Evolutionary conservation across 352 stramenopile species (phyloP).

Genomic region (Aphanomyces invadans): DNA sequence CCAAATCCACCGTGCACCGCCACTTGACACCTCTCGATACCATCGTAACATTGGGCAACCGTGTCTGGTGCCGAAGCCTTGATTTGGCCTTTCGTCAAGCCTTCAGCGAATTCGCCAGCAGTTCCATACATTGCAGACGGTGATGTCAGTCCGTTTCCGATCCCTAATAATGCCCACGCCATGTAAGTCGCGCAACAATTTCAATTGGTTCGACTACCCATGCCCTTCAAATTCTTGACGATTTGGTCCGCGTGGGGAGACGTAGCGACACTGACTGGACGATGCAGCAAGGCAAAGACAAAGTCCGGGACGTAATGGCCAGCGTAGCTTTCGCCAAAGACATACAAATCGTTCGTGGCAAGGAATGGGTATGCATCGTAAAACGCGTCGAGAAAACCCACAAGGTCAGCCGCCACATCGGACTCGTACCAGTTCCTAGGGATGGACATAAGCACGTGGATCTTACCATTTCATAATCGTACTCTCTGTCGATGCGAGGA

Average conservation of each 20-base stretch:
- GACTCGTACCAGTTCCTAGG: conserved; percentile 41
- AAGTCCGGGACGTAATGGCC: conserved; percentile 93
- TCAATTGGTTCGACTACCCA: no score
- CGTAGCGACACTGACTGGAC: background rate
- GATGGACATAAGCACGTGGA: background rate
- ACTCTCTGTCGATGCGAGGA: background rate
- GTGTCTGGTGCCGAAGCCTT: conserved; percentile 25
- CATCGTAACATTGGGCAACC: conserved; percentile 21
- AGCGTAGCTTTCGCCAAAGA: conserved; percentile 93
- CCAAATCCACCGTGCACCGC: background rate
- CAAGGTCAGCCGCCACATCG: conserved; percentile 39
- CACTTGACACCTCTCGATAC: conserved; percentile 25
- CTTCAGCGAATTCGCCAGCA: conserved; percentile 40
- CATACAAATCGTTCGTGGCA: conserved; percentile 68
- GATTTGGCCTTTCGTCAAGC: conserved; percentile 37
- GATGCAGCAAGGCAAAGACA: conserved; percentile 56
- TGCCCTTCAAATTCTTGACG: conserved; percentile 49
- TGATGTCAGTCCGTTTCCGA: conserved; percentile 73
- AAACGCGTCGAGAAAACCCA: conserved; percentile 48
- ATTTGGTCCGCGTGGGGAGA: conserved; percentile 29
- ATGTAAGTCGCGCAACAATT: no score
- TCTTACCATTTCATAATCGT: background rate
- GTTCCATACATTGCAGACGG: conserved; percentile 39
- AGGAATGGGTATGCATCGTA: conserved; percentile 39
- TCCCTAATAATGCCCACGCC: conserved; percentile 28